Base-by-base conservation (phyloP, 257 asterid species). In the Agastache rugosa region DNA sequence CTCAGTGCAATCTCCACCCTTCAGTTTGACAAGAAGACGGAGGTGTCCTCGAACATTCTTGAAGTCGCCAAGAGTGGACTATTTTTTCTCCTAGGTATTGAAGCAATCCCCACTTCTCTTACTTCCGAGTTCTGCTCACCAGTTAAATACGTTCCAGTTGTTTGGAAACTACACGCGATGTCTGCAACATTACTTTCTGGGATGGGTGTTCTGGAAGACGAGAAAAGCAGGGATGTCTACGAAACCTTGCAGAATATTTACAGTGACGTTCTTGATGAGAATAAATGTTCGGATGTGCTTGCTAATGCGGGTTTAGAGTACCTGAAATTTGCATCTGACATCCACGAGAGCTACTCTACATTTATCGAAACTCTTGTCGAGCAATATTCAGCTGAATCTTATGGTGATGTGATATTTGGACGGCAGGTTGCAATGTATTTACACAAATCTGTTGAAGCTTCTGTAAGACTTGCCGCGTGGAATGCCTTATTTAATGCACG, bases 321-420 rank as follows among this genome's bases (percentile, higher is more conserved):
- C 10, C 84, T 94, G 67, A 72, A 75, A 66, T 92, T 95, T 80
- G 75, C 87, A 79, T 56, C 86, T 1, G 93, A 85, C 42, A 82
- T 95, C 79, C 92, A 92, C 8, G 94, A 86, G 77, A 85, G 75
- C 75, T 95, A 95, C 82, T 74, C 93, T 34, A 88, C 93, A 54
- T 95, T 92, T 71, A 48, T 90, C 14, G 99, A 92, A 77, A 84
- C 82, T 73, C 88, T 95, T 6, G 94, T 95, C 27, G 99, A 89
- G 82, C 98, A 95, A 67, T 92, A 87, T 78, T 89, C 96, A 78
- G 96, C 96, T 74, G 98, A 84, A 67, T 95, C 99, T 54, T 95
- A 95, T 70, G 98, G 99, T 48, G 97, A 90, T 65, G 8, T 76
- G 76, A 41, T 90, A 79, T 95, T 90, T 86, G 98, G 94, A 12